Evolutionary conservation across 306 rosid genomes (phyloP), one percentile per base, ranked within the genome.

Genomic region (Castanea crenata): DNA sequence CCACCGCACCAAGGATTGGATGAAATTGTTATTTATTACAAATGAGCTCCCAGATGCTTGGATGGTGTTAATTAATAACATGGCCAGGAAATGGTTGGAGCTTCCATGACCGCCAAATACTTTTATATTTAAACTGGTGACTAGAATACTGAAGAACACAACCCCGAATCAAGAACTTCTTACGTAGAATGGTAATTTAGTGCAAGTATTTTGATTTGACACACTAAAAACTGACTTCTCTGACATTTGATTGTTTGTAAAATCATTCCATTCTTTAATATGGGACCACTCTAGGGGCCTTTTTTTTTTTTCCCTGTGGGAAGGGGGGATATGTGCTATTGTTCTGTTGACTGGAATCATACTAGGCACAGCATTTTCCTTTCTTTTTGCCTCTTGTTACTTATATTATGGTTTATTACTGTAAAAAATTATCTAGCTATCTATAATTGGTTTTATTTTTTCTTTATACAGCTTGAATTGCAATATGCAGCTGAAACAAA

Each of bases 391-490:
- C 5, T 74, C 5, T 56, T 71, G 38, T 16, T n/a, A 15, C 41
- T n/a, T 63, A 23, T 16, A 31, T 15, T 18, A 3, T 23, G 63
- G 46, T 49, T 14, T 7, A 23, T 34, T 49, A 19, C 5, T 38
- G 34, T 71, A 61, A 38, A 4, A 58, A n/a, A 19, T 27, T 58
- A 16, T 41, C 51, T 58, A 20, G 44, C 25, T 31, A 11, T 44
- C 12, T 72, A 44, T 73, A 32, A 70, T 12, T 52, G 19, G 18
- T 15, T 46, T 59, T 35, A 5, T 76, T 59, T 67, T 51, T 51
- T 85, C 46, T 84, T 55, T 65, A 9, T 89, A 91, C 92, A 95
- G 99, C 89, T 95, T 83, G 94, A 93, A 49, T 88, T 91, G 54
- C 79, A 80, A 65, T 91, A 88, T 80, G 98, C 89, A 69, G 89